Percentiles rank a stretch among this genome's conserved stretches.
These are phyloP conservation scores for Papiliotrema terrestris DNA, from an alignment of 1,284 basidiomycete species.

Conservation along the genomic window DNA sequence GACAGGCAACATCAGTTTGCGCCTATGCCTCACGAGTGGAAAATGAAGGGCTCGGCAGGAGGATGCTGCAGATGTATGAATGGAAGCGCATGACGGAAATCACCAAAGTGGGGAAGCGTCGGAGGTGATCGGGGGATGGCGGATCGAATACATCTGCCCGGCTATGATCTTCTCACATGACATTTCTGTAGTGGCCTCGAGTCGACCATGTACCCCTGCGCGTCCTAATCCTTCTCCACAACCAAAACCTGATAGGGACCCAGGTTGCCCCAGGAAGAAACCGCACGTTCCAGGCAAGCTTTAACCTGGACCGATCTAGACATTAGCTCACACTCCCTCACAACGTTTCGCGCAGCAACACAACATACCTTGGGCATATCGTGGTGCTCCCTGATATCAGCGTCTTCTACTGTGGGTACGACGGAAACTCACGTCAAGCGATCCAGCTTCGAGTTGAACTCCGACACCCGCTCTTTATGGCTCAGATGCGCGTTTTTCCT, in stretches of 20 bases:
- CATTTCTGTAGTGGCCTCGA: too few species aligned
- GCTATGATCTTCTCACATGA: too few species aligned
- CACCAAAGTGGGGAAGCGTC: too few species aligned
- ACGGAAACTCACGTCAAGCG: constrained; percentile 52
- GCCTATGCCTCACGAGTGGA: too few species aligned
- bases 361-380: constrained; percentile 43
- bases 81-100: too few species aligned
- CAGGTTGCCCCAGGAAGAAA: background rate
- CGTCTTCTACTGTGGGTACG: background rate
- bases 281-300: background rate
- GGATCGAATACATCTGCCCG: too few species aligned
- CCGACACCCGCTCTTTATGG: constrained; percentile 92
- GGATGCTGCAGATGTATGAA: too few species aligned
- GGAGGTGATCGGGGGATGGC: too few species aligned
- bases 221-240: too few species aligned
- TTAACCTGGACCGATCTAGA: constrained; percentile 24
- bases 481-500: constrained; percentile 76
- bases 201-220: too few species aligned
- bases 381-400: constrained; percentile 39
- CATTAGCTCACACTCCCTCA: background rate
- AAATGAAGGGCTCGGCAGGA: too few species aligned
- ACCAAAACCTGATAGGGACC: too few species aligned
- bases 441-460: constrained; percentile 87
- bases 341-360: background rate
- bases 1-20: background rate